These are phyloP conservation scores for Emergomyces pasteurianus DNA, from an alignment of 2,329 filamentous ascomycete genomes.

Conservation along the genomic window DNA sequence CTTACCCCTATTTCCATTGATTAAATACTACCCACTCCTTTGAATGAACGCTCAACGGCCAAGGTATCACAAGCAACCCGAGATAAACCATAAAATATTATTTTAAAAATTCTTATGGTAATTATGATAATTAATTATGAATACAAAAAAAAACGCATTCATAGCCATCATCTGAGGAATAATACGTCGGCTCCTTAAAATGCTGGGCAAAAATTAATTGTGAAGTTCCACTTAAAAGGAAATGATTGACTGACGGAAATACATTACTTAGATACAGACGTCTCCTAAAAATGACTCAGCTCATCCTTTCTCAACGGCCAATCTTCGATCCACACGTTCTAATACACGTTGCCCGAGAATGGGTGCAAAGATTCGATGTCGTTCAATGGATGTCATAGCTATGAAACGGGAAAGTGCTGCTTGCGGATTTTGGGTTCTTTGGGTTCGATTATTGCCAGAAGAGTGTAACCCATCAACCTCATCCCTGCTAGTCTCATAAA, in stretches of 20 bases:
- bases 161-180: neutral
- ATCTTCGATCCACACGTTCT: conserved; percentile 35
- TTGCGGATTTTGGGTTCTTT: conserved; percentile 8
- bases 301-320: conserved; percentile 27
- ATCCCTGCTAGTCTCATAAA: neutral
- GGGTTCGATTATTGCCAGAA: neutral
- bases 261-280: too few relatives aligned
- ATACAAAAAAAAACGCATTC: neutral
- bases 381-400: conserved; percentile 41
- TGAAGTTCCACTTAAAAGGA: neutral
- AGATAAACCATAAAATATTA: neutral
- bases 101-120: neutral
- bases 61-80: neutral
- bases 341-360: conserved; percentile 47
- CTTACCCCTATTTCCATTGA: neutral
- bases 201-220: neutral
- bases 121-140: neutral
- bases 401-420: conserved; percentile 46
- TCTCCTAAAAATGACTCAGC: neutral
- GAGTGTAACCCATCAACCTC: neutral
- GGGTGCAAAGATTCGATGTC: conserved; percentile 38
- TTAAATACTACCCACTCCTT: neutral
- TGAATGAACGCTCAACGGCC: neutral
- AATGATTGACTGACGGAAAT: neutral
- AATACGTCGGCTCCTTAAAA: neutral